Evolutionary conservation across 805 yeast species (phyloP).

Genomic region (Yamadazyma kitorensis): DNA sequence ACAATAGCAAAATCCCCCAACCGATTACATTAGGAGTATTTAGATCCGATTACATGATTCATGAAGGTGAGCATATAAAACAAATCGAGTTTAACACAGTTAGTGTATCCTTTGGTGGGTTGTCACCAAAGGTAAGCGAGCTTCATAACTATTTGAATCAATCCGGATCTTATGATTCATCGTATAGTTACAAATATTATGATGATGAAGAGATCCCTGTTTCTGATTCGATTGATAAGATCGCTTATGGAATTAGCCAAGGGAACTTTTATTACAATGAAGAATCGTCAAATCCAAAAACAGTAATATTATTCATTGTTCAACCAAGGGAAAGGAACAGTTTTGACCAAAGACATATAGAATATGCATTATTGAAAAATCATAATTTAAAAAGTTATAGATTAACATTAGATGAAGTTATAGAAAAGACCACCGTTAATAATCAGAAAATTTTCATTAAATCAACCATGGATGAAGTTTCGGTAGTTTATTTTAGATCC

Average conservation of each 20-base stretch:
- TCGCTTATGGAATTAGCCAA: slow-evolving; percentile 68
- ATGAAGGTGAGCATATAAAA: slow-evolving; percentile 53
- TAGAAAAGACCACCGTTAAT: slow-evolving; percentile 39
- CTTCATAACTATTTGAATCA: slow-evolving; percentile 67
- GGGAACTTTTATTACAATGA: slow-evolving; percentile 59
- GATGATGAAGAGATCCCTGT: slow-evolving; percentile 55
- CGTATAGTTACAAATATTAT: slow-evolving; percentile 41
- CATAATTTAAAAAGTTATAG: slow-evolving; percentile 63
- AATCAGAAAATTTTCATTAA: slow-evolving; percentile 50
- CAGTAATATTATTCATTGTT: slow-evolving; percentile 70
- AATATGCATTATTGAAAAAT: slow-evolving; percentile 58
- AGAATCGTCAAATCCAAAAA: slow-evolving; percentile 26
- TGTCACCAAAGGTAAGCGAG: slow-evolving; percentile 75
- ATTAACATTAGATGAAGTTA: slow-evolving; percentile 61
- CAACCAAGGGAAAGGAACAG: slow-evolving; percentile 87
- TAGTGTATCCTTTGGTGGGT: slow-evolving; percentile 92
- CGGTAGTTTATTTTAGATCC: slow-evolving; percentile 86
- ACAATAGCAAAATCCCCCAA: slow-evolving; percentile 49
- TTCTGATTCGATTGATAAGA: slow-evolving; percentile 58
- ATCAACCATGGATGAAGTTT: slow-evolving; percentile 63
- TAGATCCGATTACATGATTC: slow-evolving; percentile 81
- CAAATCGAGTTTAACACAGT: slow-evolving; percentile 97
- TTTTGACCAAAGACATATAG: slow-evolving; percentile 86
- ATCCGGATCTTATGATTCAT: slow-evolving; percentile 52
- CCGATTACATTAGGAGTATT: slow-evolving; percentile 77